Base-by-base conservation (phyloP, 345 rosid species). In the Rhizophora apiculata region DNA sequence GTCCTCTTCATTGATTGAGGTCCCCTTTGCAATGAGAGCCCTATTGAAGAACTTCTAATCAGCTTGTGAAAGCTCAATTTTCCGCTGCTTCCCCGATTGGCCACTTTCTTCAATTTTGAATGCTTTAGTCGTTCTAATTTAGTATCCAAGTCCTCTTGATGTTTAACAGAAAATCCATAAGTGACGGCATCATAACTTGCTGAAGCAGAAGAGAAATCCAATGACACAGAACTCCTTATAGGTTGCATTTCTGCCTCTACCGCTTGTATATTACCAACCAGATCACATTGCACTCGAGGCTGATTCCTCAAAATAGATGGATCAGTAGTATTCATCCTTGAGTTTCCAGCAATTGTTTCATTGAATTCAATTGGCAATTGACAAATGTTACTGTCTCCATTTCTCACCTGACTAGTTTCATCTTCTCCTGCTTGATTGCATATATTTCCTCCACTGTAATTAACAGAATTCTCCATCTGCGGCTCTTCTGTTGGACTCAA, bases 151-250 rank as follows among this genome's bases (percentile, higher is more conserved):
- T 39, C 65, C 22, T 22, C 68, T 48, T 43, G 53, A 19, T 46
- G 32, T 63, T 80, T 69, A 52, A 46, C 65, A n/a, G 36, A 49
- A 11, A 48, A 26, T 31, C 37, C 21, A 64, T 63, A 24, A 31
- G 71, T 68, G 10, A 77, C 73, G 15, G 60, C 55, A n/a, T 16
- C 21, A 21, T 69, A 66, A 53, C 77, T 70, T 57, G 62, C 58
- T 7, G 49, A 5, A 22, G 85, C 79, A 49, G 86, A 68, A 48
- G 78, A 65, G 20, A 68, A 74, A 82, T 81, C 87, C 78, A 87
- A 65, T 0, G 93, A 91, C 59, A 79, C 68, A 0, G 94, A 91
- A 66, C 92, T 75, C 82, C 86, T 84, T 66, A 73, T 58, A 4
- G 80, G 68, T 53, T 75, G 79, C 64, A 65, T 36, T 32, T 68